phyloP scores from a whole-genome alignment of 108 stramenopile species.

The Nannochloropsis oceanica region DNA sequence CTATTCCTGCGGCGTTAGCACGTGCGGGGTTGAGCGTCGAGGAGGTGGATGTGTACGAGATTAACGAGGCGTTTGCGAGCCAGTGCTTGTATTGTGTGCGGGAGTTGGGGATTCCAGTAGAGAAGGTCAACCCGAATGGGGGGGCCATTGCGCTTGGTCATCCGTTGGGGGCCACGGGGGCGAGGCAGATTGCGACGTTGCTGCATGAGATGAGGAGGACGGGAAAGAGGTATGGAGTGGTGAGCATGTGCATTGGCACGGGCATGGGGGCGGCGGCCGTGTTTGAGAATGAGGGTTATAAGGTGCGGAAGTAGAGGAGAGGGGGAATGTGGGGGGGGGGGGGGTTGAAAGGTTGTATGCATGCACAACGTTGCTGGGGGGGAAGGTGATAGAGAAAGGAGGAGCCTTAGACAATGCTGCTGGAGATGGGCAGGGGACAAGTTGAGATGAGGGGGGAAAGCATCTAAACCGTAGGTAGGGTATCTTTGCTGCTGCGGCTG shows the following conservation, averaged over 20 bases:
- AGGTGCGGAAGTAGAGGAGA: background rate
- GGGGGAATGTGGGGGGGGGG: background rate
- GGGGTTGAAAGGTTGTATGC: background rate
- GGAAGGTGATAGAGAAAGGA: background rate
- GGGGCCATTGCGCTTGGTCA: constrained; percentile 93
- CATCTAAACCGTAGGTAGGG: too few relatives aligned
- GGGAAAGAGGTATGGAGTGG: constrained; percentile 52
- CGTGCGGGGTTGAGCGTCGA: constrained; percentile 37
- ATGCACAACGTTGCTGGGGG: background rate
- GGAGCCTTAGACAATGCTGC: too few relatives aligned
- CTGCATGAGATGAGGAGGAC: constrained; percentile 65
- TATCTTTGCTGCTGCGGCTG: too few relatives aligned
- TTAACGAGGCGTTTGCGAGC: constrained; percentile 94
- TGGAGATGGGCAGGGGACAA: too few relatives aligned
- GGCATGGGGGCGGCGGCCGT: constrained; percentile 94
- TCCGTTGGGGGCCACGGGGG: constrained; percentile 84
- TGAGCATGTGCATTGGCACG: constrained; percentile 90
- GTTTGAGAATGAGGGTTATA: constrained; percentile 50
- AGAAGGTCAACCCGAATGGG: constrained; percentile 88
- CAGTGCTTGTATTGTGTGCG: constrained; percentile 63
- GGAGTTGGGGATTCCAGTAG: constrained; percentile 40
- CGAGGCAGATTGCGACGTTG: constrained; percentile 72
- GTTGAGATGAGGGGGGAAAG: too few relatives aligned
- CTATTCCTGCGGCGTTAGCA: constrained; percentile 65
- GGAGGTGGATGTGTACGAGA: constrained; percentile 83